Evolutionary conservation across 2,329 filamentous ascomycete genomes (phyloP).

Genomic region (Fusarium torulosum): DNA sequence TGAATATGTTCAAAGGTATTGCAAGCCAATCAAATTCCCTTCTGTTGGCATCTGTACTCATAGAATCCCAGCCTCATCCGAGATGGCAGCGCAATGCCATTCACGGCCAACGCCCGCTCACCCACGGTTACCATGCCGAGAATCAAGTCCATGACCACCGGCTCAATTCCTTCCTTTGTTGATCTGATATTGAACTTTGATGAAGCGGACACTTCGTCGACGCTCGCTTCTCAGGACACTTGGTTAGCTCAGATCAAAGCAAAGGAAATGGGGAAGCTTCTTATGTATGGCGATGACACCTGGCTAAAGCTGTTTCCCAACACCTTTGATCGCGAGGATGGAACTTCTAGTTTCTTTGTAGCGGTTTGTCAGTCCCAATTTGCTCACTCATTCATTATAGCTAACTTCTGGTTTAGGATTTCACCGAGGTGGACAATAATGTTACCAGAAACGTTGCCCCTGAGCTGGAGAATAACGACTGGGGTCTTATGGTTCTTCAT

Average conservation of each 20-base stretch:
- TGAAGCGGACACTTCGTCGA: slow-evolving; percentile 91
- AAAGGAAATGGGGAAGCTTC: slow-evolving; percentile 76
- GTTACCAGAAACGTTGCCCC: slow-evolving; percentile 88
- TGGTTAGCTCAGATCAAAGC: slow-evolving; percentile 95
- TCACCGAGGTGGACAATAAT: slow-evolving; percentile 97
- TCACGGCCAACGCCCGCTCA: slow-evolving; percentile 95
- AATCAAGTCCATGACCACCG: slow-evolving; percentile 96
- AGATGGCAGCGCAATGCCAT: slow-evolving; percentile 86
- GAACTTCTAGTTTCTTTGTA: slow-evolving; percentile 98
- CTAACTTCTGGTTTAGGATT: slow-evolving; percentile 72
- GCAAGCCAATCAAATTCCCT: slow-evolving; percentile 21
- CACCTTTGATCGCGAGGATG: slow-evolving; percentile 88
- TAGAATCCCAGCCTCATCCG: slow-evolving; percentile 77
- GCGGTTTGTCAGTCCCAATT: slow-evolving; percentile 73
- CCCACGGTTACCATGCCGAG: slow-evolving; percentile 99
- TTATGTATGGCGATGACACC: slow-evolving; percentile 98
- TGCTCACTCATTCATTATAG: not conserved
- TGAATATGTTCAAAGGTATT: slow-evolving; percentile 85
- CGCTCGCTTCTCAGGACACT: slow-evolving; percentile 88
- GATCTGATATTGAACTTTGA: slow-evolving; percentile 97
- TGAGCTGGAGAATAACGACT: slow-evolving; percentile 83
- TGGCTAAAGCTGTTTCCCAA: slow-evolving; percentile 97
- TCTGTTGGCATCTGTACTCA: slow-evolving; percentile 17
- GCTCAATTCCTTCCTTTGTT: slow-evolving; percentile 97
- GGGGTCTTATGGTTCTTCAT: slow-evolving; percentile 94